Evolutionary conservation across 148 eudicot genomes (phyloP), one percentile per base, ranked within the genome.

Genomic region (Nepenthes gracilis): DNA sequence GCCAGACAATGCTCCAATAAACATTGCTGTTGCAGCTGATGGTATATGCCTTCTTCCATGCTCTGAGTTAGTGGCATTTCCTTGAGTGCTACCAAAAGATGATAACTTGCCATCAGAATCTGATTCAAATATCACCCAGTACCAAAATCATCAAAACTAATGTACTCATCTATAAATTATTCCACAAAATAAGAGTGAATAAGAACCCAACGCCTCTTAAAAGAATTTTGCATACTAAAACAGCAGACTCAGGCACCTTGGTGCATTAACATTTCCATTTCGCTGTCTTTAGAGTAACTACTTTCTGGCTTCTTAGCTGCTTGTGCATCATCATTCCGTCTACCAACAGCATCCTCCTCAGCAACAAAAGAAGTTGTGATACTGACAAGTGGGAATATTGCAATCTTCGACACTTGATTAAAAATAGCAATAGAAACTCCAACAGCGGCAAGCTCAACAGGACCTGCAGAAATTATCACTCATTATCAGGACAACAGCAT

Each of bases 321-420:
- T 60, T 61, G 57, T 33, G 45, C 32, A 38, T 12, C 60, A 59
- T 35, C 58, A n/a, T 34, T 70, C 33, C 65, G 32, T 35, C 78
- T 79, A 14, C 48, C 67, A 7, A 67, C 57, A 0, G 96, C 78
- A 35, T 84, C 87, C 76, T 93, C 95, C 75, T 93, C 89, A 33
- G 95, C 98, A 58, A 93, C 97, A 64, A 84, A 93, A 15, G 99
- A 89, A 67, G 99, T 89, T 11, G 99, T 93, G 60, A 93, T 84
- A 65, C 91, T 93, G 11, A 89, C 95, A 34, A 93, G 83, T 8
- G 97, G 99, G 63, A 84, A 89, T 51, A 93, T 89, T 1, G 96
- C 78, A 12, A 93, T 76, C 54, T 85, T 93, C 1, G 98, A 86
- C 8, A 84, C 95, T 81, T 93, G 98, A 64, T 93, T 93, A 75